Evolutionary conservation across 1,284 basidiomycete genomes (phyloP).

Genomic region (Microbotryomycetes sp.): DNA sequence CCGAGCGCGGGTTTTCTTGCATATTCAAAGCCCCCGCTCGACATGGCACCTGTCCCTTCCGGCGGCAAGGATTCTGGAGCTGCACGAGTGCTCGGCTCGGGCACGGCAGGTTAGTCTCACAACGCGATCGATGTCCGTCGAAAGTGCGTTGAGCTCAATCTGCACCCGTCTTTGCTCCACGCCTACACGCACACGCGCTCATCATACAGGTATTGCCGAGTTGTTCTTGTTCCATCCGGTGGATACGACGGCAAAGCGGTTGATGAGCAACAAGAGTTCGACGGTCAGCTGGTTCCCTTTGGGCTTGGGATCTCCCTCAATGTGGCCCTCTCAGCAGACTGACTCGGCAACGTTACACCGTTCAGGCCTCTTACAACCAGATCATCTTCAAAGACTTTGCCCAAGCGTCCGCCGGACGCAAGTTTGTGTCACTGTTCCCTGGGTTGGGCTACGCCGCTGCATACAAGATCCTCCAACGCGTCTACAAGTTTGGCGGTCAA

Average conservation of each 20-base stretch:
- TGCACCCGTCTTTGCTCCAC: no score
- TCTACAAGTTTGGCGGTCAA: slow-evolving; percentile 87
- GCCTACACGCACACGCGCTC: no score
- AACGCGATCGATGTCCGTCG: background rate
- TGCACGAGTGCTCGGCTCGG: slow-evolving; percentile 86
- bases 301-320: no score
- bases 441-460: slow-evolving; percentile 96
- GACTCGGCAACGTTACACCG: background rate
- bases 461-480: slow-evolving; percentile 77
- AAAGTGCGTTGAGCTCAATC: background rate
- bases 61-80: slow-evolving; percentile 79
- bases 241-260: slow-evolving; percentile 93
- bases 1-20: background rate
- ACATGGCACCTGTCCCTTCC: slow-evolving; percentile 48
- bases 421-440: slow-evolving; percentile 88
- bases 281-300: slow-evolving; percentile 48
- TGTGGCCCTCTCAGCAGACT: background rate
- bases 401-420: slow-evolving; percentile 50
- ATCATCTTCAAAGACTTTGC: slow-evolving; percentile 87
- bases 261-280: slow-evolving; percentile 90
- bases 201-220: slow-evolving; percentile 82
- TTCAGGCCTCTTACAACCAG: slow-evolving; percentile 59
- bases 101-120: slow-evolving; percentile 64
- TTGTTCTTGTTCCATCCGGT: slow-evolving; percentile 52
- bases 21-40: no score